Evolutionary conservation across 2,329 filamentous ascomycete species (phyloP).

Genomic region (Plenodomus tracheiphilus): DNA sequence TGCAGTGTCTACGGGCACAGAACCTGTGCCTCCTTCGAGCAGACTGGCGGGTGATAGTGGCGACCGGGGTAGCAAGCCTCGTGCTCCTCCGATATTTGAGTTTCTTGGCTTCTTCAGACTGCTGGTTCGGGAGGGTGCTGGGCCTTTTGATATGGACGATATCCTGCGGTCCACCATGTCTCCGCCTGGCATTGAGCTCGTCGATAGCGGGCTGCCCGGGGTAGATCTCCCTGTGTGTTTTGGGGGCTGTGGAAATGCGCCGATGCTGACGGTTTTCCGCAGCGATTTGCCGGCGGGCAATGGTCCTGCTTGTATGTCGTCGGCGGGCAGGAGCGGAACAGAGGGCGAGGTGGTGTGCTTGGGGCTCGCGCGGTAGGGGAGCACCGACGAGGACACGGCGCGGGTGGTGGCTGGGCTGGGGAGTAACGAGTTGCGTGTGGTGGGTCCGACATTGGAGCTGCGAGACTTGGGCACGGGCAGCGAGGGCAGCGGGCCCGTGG

Average conservation of each 20-base stretch:
- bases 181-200: constrained; percentile 51
- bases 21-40: constrained; percentile 77
- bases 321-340: constrained; percentile 55
- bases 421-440: constrained; percentile 34
- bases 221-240: constrained; percentile 59
- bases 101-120: constrained; percentile 56
- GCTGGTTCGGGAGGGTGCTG: constrained; percentile 34
- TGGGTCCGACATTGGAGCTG: constrained; percentile 52
- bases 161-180: constrained; percentile 40
- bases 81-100: constrained; percentile 35
- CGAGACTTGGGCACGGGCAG: constrained; percentile 74
- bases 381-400: constrained; percentile 39
- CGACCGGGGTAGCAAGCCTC: constrained; percentile 40
- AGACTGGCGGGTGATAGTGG: constrained; percentile 67
- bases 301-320: constrained; percentile 41
- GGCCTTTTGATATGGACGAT: constrained; percentile 29
- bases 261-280: constrained; percentile 89
- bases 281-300: constrained; percentile 64
- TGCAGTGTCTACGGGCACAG: constrained; percentile 68
- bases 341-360: constrained; percentile 40
- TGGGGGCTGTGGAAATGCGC: constrained; percentile 89
- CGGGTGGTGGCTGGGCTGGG: constrained; percentile 24
- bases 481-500: constrained; percentile 71
- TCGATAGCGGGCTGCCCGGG: constrained; percentile 58
- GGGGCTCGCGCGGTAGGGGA: constrained; percentile 29